Base-by-base conservation (phyloP, 2,329 filamentous ascomycete species). In the Fusarium liriodendri region DNA sequence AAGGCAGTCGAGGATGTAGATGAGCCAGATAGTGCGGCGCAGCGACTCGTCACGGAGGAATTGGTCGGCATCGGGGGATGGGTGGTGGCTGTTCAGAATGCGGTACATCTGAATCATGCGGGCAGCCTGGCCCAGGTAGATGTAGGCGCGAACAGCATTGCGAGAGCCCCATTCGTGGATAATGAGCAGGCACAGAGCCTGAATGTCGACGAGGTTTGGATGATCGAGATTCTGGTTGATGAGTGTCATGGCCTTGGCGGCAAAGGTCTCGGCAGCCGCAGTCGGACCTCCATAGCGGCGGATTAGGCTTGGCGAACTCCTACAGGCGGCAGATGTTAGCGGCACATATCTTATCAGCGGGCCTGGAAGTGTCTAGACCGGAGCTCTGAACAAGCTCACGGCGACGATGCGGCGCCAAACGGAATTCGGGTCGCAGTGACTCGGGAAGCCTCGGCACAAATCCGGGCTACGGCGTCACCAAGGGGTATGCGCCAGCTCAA, bases 21-120 rank as follows among this genome's bases (percentile, higher is more conserved):
- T 88, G 64, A 91, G 84, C 89, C 89, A 91, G 58, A 91, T 80
- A 4, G 89, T 90, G 38, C 89, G 88, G 60, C 89, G 88, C 79
- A 90, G 88, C 1, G 88, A 89, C 79, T 91, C 89, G 57, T 91
- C 89, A 72, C 89, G 87, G 14, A 90, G 85, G 78, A 91, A 91
- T 75, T 88, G 87, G 74, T 90, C 89, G n/a, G 86, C 76, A 37
- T 81, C 85, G 45, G 89, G 87, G 18, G 85, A 83, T 47, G 84
- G 81, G 73, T 88, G 86, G 74, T 89, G 88, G 45, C 85, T 85
- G 74, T 89, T 88, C 54, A 91, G 85, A 65, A 91, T 88, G 71
- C 88, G 86, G 76, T 88, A 90, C 89, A 91, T 91, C 82, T 91
- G 89, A 35, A 89, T 85, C 89, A 91, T 90, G 68, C 89, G 88